Evolutionary conservation across 2,329 filamentous ascomycete genomes (phyloP), one percentile per base, ranked within the genome.

Genomic region (Ciborinia camelliae): DNA sequence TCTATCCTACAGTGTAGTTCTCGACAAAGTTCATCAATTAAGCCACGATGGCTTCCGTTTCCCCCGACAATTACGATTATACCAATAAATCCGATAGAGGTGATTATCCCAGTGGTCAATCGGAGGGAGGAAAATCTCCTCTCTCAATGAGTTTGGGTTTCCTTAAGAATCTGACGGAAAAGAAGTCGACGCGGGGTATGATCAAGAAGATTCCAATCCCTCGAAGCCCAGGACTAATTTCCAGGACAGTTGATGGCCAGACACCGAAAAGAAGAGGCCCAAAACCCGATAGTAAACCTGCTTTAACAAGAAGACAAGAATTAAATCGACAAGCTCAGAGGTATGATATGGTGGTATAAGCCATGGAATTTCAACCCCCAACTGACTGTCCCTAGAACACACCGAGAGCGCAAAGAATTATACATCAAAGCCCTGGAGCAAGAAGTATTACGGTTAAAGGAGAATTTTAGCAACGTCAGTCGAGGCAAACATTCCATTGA

Each of bases 211-310:
- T 62, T 28, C 30, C 57, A 64, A 50, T 26, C 37, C 47, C 10
- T 43, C 20, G 6, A 28, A 14, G 10, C 30, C 18, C 20, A 32
- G 23, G 5, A 35, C 51, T 66, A 71, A 63, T 69, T 50, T 58
- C 39, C 47, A 23, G 28, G 30, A 63, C 47, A 68, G 65, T 65
- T 89, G 93, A 97, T 81, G 93, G 92, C 53, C 89, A 95, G 73
- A 83, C 90, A 10, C 87, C 91, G 3, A 99, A 98, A 79, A 87
- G 91, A 70, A 87, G 95, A 77, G 95, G 95, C 1, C 95, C 95
- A 0, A 98, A 98, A 76, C 95, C 95, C 26, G 95, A 98, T 76
- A 96, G 90, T 80, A 97, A 96, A 75, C 95, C 95, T 23, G 94
- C 95, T 52, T 80, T 97, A 73, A 98, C 94, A 26, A 85, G 94